Conservation (phyloP, 192 early-diverging fungal genomes). For the Diversispora epigaea region DNA sequence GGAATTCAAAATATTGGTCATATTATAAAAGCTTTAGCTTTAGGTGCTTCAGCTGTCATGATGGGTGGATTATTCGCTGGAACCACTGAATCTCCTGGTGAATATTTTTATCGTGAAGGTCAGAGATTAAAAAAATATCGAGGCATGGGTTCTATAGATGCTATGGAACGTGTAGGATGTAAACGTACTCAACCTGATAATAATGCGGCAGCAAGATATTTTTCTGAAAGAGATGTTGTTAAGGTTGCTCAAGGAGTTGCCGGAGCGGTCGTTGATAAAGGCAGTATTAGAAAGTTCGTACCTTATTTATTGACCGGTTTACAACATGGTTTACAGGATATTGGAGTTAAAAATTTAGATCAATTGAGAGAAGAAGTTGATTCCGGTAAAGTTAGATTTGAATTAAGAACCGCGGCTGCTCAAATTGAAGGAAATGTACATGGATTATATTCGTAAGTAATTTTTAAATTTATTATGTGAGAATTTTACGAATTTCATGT, state of each 20-base stretch:
- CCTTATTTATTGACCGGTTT: conserved; percentile 91
- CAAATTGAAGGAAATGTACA: conserved; percentile 98
- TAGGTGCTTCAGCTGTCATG: conserved; percentile 97
- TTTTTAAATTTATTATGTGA: too few relatives aligned
- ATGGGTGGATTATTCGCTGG: conserved; percentile 98
- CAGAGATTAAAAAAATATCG: conserved; percentile 98
- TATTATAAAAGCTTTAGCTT: conserved; percentile 91
- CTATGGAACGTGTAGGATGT: conserved; percentile 80
- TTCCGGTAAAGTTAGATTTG: conserved; percentile 81
- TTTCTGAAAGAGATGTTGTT: conserved; percentile 93
- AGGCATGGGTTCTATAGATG: conserved; percentile 98
- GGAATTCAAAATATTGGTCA: conserved; percentile 97
- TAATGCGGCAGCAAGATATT: conserved; percentile 88
- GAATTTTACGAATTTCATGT: too few relatives aligned
- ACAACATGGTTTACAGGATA: conserved; percentile 97
- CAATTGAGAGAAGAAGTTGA: conserved; percentile 70
- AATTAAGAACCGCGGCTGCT: conserved; percentile 90
- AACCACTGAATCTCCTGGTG: conserved; percentile 92
- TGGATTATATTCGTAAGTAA: conserved; percentile 69
- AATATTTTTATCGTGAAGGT: conserved; percentile 98
- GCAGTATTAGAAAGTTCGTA: conserved; percentile 89
- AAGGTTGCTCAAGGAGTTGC: conserved; percentile 99
- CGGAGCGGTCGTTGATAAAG: conserved; percentile 97
- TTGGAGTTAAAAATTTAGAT: conserved; percentile 73
- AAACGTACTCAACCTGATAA: conserved; percentile 60